phyloP scores from a whole-genome alignment of 2,329 filamentous ascomycete species.

The Claviceps fusiformis region DNA sequence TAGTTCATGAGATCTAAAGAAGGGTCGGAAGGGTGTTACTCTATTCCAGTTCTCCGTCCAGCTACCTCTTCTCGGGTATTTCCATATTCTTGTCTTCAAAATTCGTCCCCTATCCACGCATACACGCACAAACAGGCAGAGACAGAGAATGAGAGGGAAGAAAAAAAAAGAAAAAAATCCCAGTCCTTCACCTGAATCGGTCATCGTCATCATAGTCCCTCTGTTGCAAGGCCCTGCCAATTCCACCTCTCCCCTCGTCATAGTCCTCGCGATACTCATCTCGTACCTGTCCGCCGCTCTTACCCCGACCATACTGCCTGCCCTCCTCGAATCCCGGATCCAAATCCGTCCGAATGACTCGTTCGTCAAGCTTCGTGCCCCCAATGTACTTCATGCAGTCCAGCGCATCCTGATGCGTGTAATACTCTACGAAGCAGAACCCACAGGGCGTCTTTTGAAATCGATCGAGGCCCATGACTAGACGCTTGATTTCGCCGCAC shows the following conservation, averaged over 20 bases:
- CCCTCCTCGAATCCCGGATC: slow-evolving; percentile 95
- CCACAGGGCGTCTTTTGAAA: slow-evolving; percentile 97
- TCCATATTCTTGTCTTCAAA: not conserved
- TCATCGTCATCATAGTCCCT: slow-evolving; percentile 19
- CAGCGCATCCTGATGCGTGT: slow-evolving; percentile 90
- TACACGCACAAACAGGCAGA: too few relatives aligned
- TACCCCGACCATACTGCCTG: slow-evolving; percentile 87
- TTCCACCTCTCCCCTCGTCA: slow-evolving; percentile 84
- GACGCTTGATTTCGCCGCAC: slow-evolving; percentile 93
- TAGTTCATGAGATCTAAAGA: not conserved
- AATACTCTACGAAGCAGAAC: slow-evolving; percentile 99
- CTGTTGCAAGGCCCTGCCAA: slow-evolving; percentile 60
- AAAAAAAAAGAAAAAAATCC: not conserved
- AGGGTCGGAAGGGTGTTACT: not conserved
- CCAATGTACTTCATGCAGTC: slow-evolving; percentile 99
- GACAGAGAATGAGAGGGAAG: too few relatives aligned
- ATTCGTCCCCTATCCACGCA: not conserved
- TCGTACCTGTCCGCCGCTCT: slow-evolving; percentile 89
- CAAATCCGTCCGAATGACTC: slow-evolving; percentile 87
- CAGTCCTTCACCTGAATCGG: slow-evolving; percentile 8
- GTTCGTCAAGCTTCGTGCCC: slow-evolving; percentile 93
- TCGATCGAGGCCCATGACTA: slow-evolving; percentile 94
- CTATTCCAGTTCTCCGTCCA: not conserved
- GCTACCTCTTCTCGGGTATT: not conserved
- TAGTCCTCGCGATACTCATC: slow-evolving; percentile 97